These are phyloP conservation scores for Sporothrix brasiliensis DNA, from an alignment of 2,329 filamentous ascomycete species.

Conservation along the genomic window DNA sequence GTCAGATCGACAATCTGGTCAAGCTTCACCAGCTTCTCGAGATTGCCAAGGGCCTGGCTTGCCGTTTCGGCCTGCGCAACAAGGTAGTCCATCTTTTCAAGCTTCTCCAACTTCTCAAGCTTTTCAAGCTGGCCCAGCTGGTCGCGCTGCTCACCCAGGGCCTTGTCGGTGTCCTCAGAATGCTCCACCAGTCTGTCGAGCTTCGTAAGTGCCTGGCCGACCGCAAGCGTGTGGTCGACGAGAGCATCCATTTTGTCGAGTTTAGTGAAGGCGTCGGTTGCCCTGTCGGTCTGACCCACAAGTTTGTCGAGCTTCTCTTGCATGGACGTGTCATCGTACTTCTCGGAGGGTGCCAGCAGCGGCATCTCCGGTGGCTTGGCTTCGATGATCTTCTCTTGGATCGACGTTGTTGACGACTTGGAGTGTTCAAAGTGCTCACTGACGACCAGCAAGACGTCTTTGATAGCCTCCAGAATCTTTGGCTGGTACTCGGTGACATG, in stretches of 20 bases:
- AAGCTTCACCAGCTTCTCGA: slow-evolving; percentile 35
- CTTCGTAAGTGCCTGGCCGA: slow-evolving; percentile 30
- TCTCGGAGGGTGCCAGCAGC: slow-evolving; percentile 60
- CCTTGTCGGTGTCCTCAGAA: slow-evolving; percentile 32
- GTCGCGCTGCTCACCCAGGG: slow-evolving; percentile 13
- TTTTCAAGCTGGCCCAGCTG: slow-evolving; percentile 31
- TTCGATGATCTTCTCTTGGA: slow-evolving; percentile 64
- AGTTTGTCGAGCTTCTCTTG: slow-evolving; percentile 62
- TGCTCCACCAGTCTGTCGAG: slow-evolving; percentile 35
- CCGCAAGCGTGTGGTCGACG: slow-evolving; percentile 33
- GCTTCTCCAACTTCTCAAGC: slow-evolving; percentile 29
- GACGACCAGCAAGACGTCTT: slow-evolving; percentile 81
- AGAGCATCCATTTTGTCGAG: slow-evolving; percentile 85
- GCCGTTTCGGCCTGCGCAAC: slow-evolving; percentile 67
- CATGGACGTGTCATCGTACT: slow-evolving; percentile 66
- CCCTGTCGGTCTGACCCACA: slow-evolving; percentile 65
- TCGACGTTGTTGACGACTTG: slow-evolving; percentile 62
- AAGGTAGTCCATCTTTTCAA: slow-evolving; percentile 47
- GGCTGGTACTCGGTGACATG: slow-evolving; percentile 83
- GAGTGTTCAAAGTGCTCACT: slow-evolving; percentile 88
- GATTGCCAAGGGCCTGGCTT: slow-evolving; percentile 63
- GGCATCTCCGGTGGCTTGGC: slow-evolving; percentile 63
- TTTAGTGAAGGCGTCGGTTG: slow-evolving; percentile 71
- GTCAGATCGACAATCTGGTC: slow-evolving; percentile 32
- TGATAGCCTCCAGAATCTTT: slow-evolving; percentile 81